phyloP scores from a whole-genome alignment of 441 rosid species.

The Dalechampia spathulata region DNA sequence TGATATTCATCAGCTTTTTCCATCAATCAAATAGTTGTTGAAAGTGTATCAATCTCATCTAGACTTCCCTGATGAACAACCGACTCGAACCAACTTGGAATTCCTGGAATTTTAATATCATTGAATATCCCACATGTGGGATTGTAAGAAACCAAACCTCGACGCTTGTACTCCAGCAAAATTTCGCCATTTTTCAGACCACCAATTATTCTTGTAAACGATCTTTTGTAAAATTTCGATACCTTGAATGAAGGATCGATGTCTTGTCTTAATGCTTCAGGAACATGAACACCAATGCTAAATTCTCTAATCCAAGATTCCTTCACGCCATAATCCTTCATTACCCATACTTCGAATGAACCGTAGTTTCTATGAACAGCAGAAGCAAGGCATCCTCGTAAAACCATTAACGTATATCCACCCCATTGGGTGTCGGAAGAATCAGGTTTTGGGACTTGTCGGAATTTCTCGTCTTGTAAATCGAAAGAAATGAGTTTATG shows the following conservation, averaged over 20 bases:
- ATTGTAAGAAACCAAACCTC: slow-evolving; percentile 51
- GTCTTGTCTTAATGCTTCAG: slow-evolving; percentile 54
- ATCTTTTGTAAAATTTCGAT: slow-evolving; percentile 28
- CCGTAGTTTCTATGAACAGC: slow-evolving; percentile 55
- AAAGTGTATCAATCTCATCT: slow-evolving; percentile 55
- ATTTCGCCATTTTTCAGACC: slow-evolving; percentile 52
- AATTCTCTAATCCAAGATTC: slow-evolving; percentile 70
- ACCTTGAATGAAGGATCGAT: slow-evolving; percentile 35
- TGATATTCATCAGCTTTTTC: too few relatives aligned
- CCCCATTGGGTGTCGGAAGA: slow-evolving; percentile 39
- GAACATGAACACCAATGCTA: slow-evolving; percentile 59
- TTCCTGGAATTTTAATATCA: slow-evolving; percentile 45
- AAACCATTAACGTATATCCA: slow-evolving; percentile 45
- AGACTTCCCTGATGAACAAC: slow-evolving; percentile 60
- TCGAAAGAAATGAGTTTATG: slow-evolving; percentile 67
- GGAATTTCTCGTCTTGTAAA: slow-evolving; percentile 57
- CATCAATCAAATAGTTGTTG: too few relatives aligned
- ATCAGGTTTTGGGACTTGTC: slow-evolving; percentile 66
- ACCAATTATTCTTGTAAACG: slow-evolving; percentile 44
- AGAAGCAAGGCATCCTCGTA: slow-evolving; percentile 54
- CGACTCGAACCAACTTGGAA: slow-evolving; percentile 75
- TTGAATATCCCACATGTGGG: slow-evolving; percentile 47
- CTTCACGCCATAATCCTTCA: slow-evolving; percentile 58
- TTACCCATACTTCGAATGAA: slow-evolving; percentile 76
- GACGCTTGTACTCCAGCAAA: slow-evolving; percentile 64